Conservation (phyloP, 306 rosid genomes). For the Trichosanthes cucumerina region DNA sequence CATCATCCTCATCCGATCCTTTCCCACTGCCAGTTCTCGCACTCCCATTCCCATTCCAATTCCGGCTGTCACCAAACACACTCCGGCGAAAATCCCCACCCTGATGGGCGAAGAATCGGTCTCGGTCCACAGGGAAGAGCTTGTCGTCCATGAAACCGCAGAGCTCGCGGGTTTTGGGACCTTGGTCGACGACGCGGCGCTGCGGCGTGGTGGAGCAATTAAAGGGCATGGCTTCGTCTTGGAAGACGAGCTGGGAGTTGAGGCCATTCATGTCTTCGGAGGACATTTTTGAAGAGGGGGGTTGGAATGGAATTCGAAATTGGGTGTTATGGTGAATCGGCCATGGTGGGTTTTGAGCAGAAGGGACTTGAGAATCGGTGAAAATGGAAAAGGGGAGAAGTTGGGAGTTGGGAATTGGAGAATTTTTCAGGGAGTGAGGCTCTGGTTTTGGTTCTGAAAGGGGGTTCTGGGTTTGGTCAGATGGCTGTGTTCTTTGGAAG, state of each 20-base stretch:
- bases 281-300: constrained; percentile 33
- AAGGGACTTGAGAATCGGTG: not conserved
- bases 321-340: constrained; percentile 11
- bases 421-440: not conserved
- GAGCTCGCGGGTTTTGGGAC: constrained; percentile 58
- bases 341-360: constrained; percentile 16
- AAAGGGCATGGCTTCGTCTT: constrained; percentile 53
- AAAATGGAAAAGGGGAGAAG: not conserved
- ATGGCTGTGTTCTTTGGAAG: not conserved
- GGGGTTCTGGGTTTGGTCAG: constrained; percentile 13
- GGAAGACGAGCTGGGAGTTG: constrained; percentile 51
- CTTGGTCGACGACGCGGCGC: constrained; percentile 48
- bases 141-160: constrained; percentile 64
- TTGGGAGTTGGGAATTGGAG: constrained; percentile 2
- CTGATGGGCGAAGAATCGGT: constrained; percentile 44
- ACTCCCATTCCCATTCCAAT: constrained; percentile 54
- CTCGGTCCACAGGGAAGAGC: constrained; percentile 41
- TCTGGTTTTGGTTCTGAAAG: not conserved
- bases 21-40: constrained; percentile 46
- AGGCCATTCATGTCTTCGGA: constrained; percentile 62
- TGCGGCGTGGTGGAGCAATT: constrained; percentile 35
- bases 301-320: not conserved
- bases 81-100: constrained; percentile 50
- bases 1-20: constrained; percentile 59
- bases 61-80: constrained; percentile 36